Conservation (phyloP, 1,139 yeast genomes). For the Yamadazyma spencermartinsiae region DNA sequence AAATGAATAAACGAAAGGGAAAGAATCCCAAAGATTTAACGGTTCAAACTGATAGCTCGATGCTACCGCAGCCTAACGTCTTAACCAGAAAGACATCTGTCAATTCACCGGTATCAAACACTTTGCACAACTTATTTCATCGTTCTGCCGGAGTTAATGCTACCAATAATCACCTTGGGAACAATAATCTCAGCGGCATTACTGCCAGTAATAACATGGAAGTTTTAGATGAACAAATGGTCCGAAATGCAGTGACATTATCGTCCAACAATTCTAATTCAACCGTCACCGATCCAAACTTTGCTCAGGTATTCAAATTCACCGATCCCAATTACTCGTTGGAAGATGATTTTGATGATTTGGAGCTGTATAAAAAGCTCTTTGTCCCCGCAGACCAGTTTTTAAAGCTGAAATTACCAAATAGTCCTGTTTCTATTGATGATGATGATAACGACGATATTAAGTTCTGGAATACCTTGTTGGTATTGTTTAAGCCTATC, state of each 20-base stretch:
- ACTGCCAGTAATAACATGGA: slow-evolving; percentile 14
- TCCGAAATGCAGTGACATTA: slow-evolving; percentile 30
- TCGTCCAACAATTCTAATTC: slow-evolving; percentile 48
- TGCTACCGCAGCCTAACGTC: slow-evolving; percentile 16
- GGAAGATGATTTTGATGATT: slow-evolving; percentile 27
- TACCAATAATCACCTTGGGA: slow-evolving; percentile 5
- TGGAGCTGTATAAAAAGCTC: slow-evolving; percentile 38
- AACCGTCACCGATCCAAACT: slow-evolving; percentile 31
- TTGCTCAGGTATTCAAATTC: slow-evolving; percentile 39
- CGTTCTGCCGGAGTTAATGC: slow-evolving; percentile 30
- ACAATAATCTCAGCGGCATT: background rate
- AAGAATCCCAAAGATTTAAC: slow-evolving; percentile 18
- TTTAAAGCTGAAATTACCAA: slow-evolving; percentile 23
- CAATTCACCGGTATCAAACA: slow-evolving; percentile 33
- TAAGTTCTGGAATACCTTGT: slow-evolving; percentile 26
- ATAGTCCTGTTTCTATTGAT: slow-evolving; percentile 8
- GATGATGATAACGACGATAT: slow-evolving; percentile 14
- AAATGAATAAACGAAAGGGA: slow-evolving; percentile 15
- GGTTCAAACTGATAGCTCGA: slow-evolving; percentile 17
- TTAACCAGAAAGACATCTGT: slow-evolving; percentile 26
- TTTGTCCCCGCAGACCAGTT: slow-evolving; percentile 44
- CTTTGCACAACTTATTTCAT: slow-evolving; percentile 39
- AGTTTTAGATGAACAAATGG: slow-evolving; percentile 15
- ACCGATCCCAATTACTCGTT: slow-evolving; percentile 37
- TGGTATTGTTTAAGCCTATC: slow-evolving; percentile 18